Evolutionary conservation across 495 filamentous ascomycete genomes (phyloP), one percentile per base, ranked within the genome.

Genomic region (Neurospora terricola): DNA sequence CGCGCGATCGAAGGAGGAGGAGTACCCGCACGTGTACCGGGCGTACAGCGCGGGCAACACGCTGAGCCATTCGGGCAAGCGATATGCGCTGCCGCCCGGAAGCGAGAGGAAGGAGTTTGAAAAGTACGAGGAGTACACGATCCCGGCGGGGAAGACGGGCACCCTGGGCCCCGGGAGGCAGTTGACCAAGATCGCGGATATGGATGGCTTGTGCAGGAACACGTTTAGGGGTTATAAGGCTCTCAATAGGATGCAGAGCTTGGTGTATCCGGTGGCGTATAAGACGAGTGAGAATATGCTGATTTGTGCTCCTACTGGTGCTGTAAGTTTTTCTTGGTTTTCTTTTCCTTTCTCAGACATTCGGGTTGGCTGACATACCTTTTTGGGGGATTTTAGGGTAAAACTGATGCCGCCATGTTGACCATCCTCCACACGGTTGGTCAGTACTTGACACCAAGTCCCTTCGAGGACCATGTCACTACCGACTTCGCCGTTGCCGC

Each of bases 371-470:
- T 69, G 16, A n/a, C n/a, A 10, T 71, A 4, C 18, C 59, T 40
- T 6, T 39, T n/a, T n/a, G n/a, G n/a, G 11, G 34, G 18, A 7
- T 38, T 42, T 5, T 21, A 85, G 84, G 90, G 96, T 89, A 99
- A 99, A 85, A 99, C 96, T 9, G 96, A 99, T 78, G 96, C 94
- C 1, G 96, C 96, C n/a, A 94, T 98, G 93, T 85, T 99, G 72
- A 93, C 96, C 0, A 92, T 99, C 70, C 83, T 99, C 66, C 95
- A 96, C 79, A 90, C 92, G 3, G 88, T 99, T 72, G 88, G 90
- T 30, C 94, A 97, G 80, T 94, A 98, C 77, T 88, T 91, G 9
- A 83, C 85, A 12, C 95, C 96, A 0, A 92, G 88, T 77, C 94
- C 94, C 0, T 80, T 88, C 5, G 93, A 95, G 70, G 81, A 92